Evolutionary conservation across 148 eudicot genomes (phyloP), one percentile per base, ranked within the genome.

Genomic region (Fagopyrum esculentum): DNA sequence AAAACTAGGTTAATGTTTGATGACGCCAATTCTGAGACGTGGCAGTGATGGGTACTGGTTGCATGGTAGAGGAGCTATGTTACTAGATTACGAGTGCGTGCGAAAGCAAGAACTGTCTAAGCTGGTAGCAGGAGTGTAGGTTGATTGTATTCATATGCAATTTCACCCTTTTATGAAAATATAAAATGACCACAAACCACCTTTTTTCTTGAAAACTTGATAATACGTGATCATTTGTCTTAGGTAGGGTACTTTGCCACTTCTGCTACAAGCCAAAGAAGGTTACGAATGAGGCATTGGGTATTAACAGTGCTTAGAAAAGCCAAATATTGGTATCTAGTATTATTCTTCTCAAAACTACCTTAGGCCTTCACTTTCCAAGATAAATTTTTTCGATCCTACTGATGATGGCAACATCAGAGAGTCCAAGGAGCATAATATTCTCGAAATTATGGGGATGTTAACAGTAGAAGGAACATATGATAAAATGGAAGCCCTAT

Each of bases 361-460:
- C 97, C 80, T 84, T 96, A 70, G 98, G 83, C 99, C 99, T 52
- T 82, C 88, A 74, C 90, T 96, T 73, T 90, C 97, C 70, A 92
- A 83, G 93, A 98, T 92, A 85, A 44, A 77, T 52, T 76, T n/a
- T n/a, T n/a, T n/a, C n/a, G n/a, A n/a, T n/a, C n/a, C n/a, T n/a
- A n/a, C n/a, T n/a, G n/a, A 60, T 9, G 12, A 0, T 69, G 47
- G 0, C 49, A 43, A 5, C 4, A 5, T 46, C 54, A n/a, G n/a
- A n/a, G n/a, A n/a, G n/a, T n/a, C n/a, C n/a, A n/a, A n/a, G n/a
- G n/a, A n/a, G n/a, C n/a, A n/a, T n/a, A n/a, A n/a, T n/a, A n/a
- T n/a, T n/a, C n/a, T n/a, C n/a, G n/a, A n/a, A n/a, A n/a, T 47
- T 46, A 92, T 92, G 98, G 97, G 98, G 17, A 92, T 95, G 98